Percentiles rank a stretch among this genome's conserved stretches.
These are phyloP conservation scores for Phoma sp. DNA, from an alignment of 2,329 filamentous ascomycete species.

Conservation along the genomic window DNA sequence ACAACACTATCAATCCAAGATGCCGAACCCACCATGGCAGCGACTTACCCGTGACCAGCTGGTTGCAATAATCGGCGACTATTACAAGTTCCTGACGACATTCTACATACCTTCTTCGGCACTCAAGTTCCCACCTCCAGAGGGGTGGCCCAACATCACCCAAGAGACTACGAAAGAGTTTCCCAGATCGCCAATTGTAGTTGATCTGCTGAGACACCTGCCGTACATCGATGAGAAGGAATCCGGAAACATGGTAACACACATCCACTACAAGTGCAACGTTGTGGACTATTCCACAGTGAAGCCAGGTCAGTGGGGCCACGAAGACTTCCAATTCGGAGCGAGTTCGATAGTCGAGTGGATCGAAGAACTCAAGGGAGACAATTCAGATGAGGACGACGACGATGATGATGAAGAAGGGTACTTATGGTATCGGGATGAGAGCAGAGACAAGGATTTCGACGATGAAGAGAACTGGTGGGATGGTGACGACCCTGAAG, in stretches of 20 bases:
- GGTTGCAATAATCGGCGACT: constrained; percentile 16
- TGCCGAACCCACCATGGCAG: not conserved
- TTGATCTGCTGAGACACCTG: constrained; percentile 19
- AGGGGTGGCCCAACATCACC: constrained; percentile 19
- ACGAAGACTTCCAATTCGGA: not conserved
- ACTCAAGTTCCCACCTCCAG: constrained; percentile 11
- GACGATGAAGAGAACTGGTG: constrained; percentile 6
- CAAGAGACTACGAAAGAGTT: constrained; percentile 1
- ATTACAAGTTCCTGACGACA: constrained; percentile 16
- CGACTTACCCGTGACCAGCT: constrained; percentile 4
- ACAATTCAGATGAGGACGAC: not conserved
- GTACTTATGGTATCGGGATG: not conserved
- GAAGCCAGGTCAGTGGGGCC: not conserved
- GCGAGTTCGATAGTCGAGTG: not conserved
- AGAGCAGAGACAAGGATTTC: not conserved
- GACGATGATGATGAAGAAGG: constrained; percentile 1
- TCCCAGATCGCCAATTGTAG: constrained; percentile 4
- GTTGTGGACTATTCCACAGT: constrained; percentile 6
- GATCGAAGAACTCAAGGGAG: not conserved
- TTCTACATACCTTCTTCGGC: constrained; percentile 13
- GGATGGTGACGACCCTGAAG: constrained; percentile 12
- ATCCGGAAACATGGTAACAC: not conserved
- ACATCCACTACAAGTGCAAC: constrained; percentile 16
- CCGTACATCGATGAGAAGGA: constrained; percentile 13
- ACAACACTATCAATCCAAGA: not conserved